Evolutionary conservation across 768 basidiomycete species (phyloP), one percentile per base, ranked within the genome.

Genomic region (Termitomyces sp.): DNA sequence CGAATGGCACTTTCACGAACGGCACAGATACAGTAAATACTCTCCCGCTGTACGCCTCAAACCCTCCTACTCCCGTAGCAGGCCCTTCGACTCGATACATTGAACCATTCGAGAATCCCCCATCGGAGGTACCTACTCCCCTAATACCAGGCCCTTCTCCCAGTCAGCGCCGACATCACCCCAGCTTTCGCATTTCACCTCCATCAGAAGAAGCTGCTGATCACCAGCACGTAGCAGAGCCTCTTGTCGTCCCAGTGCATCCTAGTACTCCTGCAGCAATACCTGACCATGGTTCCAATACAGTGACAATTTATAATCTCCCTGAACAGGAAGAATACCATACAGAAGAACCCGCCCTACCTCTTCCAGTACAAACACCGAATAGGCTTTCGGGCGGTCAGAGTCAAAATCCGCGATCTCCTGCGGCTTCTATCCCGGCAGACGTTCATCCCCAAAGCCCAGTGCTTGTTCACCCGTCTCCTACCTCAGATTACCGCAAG

Each of bases 401-500:
- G 32, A 59, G 24, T 45, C 53, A 16, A 44, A 43, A 54, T 33
- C 38, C 26, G 14, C 58, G 45, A 33, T 48, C 61, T 51, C 51
- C 58, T 45, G 18, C 57, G 22, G 56, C 56, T 28, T 28, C 57
- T 24, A 44, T 47, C 14, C 30, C 61, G 30, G 43, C 54, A 42
- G 45, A 61, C 45, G 40, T 46, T 51, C 49, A 53, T n/a, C 6
- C 61, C 7, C 67, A 64, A 42, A 68, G 70, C 20, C 73, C 75
- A 0, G 67, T 73, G 7, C 66, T 65, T 35, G 73, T 69, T 9
- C 72, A 68, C 50, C 73, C 72, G 8, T 61, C 56, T 22, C 74
- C 70, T 1, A 62, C 73, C 0, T 57, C 64, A 0, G 76, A 77
- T 59, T 77, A 77, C 59, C 68, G 65, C 38, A 75, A 71, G 63